These are phyloP conservation scores for Wolfiporia cocos DNA, from an alignment of 1,284 basidiomycete species.

Conservation along the genomic window DNA sequence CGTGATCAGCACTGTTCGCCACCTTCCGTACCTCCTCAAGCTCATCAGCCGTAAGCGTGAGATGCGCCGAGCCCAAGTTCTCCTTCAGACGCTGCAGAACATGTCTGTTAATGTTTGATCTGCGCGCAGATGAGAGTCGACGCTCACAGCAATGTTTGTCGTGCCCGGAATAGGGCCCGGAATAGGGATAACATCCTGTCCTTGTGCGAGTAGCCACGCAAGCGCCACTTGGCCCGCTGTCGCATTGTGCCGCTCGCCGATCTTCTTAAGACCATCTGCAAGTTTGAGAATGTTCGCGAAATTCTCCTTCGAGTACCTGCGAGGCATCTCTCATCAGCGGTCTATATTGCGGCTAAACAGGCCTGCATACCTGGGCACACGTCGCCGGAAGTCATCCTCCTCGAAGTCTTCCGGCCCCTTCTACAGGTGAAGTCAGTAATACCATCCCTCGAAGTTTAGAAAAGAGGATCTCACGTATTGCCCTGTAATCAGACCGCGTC, in stretches of 20 bases:
- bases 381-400: slow-evolving; percentile 38
- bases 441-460: too few relatives aligned
- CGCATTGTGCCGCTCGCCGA: slow-evolving; percentile 28
- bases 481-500: slow-evolving; percentile 58
- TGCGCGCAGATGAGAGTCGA: not conserved
- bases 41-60: slow-evolving; percentile 28
- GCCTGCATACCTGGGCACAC: slow-evolving; percentile 37
- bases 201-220: slow-evolving; percentile 33
- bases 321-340: too few relatives aligned
- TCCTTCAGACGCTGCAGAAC: slow-evolving; percentile 32
- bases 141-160: slow-evolving; percentile 21
- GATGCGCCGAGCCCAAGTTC: slow-evolving; percentile 27
- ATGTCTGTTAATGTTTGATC: not conserved
- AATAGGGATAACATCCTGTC: slow-evolving; percentile 20
- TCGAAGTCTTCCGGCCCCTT: slow-evolving; percentile 34
- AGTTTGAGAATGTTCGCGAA: slow-evolving; percentile 37
- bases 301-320: slow-evolving; percentile 34
- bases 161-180: slow-evolving; percentile 28
- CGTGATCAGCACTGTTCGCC: slow-evolving; percentile 21
- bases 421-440: not conserved
- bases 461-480: slow-evolving; percentile 29
- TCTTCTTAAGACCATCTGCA: slow-evolving; percentile 27
- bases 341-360: slow-evolving; percentile 29
- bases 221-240: slow-evolving; percentile 37
- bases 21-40: slow-evolving; percentile 26